Evolutionary conservation across 257 asterid species (phyloP), one percentile per base, ranked within the genome.

Genomic region (Paulownia fortunei): DNA sequence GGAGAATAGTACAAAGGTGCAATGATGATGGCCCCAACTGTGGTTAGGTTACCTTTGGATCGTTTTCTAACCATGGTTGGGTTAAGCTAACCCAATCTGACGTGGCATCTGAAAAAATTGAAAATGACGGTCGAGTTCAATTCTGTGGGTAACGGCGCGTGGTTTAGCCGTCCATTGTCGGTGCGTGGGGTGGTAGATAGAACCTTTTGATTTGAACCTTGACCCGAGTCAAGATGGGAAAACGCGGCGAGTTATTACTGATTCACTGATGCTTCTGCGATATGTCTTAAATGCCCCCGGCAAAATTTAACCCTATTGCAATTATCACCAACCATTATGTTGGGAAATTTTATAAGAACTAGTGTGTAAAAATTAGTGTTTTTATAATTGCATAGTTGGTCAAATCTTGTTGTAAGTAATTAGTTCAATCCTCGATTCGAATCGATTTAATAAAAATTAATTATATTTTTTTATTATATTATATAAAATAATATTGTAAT

Each of bases 131-230:
- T 26, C 59, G 59, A 16, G 58, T 72, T 52, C 65, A 39, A n/a
- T 56, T n/a, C 10, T 60, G 49, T 23, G 18, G 46, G 39, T 76
- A 80, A 86, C 89, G 79, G 64, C 76, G 76, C 56, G 21, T 44
- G 39, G 13, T 2, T 21, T 41, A 68, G 80, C 81, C 87, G 84
- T 86, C 34, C 78, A 79, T 72, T 83, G 83, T 75, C 82, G 82
- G 80, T 55, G 76, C 26, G 30, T 78, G 41, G 73, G 78, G 81
- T 30, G 46, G 46, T 44, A 58, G 36, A 15, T 18, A 59, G 32
- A 74, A 37, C 72, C 39, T 16, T 36, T 74, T 56, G 19, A 70
- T 16, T 41, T 69, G 7, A 44, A 80, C 46, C 47, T 74, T 72
- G 87, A 76, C 80, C 70, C 51, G 62, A 77, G 80, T 79, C 81